Conservation (phyloP, 2,329 filamentous ascomycete species). For the Verticillium longisporum region DNA sequence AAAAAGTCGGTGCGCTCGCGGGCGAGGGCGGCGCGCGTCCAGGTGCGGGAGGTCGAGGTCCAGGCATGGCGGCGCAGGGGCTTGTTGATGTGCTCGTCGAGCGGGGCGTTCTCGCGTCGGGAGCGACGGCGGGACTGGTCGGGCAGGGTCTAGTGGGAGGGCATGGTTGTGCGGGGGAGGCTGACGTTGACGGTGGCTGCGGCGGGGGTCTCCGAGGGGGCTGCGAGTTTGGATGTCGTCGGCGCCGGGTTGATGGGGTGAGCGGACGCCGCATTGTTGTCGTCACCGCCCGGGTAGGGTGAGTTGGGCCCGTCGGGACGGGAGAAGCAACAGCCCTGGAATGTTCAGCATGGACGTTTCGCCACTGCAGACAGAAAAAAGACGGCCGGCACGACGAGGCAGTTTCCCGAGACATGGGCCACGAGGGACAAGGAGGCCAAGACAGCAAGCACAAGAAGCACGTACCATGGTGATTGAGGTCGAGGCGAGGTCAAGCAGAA, state of each 20-base stretch:
- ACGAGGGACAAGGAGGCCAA: background rate
- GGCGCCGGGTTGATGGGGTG: constrained; percentile 21
- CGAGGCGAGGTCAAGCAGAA: background rate
- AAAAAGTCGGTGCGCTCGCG: constrained; percentile 79
- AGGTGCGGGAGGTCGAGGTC: constrained; percentile 55
- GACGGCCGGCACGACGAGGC: background rate
- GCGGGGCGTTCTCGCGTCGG: constrained; percentile 31
- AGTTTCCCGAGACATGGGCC: background rate
- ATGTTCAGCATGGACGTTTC: background rate
- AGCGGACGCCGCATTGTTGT: constrained; percentile 44
- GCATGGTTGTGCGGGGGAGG: constrained; percentile 9
- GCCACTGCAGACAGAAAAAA: too few relatives aligned
- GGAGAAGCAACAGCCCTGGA: constrained; percentile 54
- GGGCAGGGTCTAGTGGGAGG: constrained; percentile 5
- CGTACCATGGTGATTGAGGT: background rate
- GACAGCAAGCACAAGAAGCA: background rate
- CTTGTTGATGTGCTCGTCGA: constrained; percentile 62
- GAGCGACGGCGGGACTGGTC: constrained; percentile 19
- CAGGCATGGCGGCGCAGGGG: constrained; percentile 61
- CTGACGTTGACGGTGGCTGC: constrained; percentile 12
- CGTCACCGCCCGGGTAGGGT: constrained; percentile 42
- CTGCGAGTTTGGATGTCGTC: constrained; percentile 11
- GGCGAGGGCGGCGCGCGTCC: constrained; percentile 64
- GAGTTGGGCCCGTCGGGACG: constrained; percentile 44
- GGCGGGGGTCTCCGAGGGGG: constrained; percentile 18